A percentile compares a stretch with the other conserved stretches of the same genome.
These are phyloP conservation scores for Ambrosiella beaveri DNA, from an alignment of 2,329 filamentous ascomycete species.

Conservation along the genomic window DNA sequence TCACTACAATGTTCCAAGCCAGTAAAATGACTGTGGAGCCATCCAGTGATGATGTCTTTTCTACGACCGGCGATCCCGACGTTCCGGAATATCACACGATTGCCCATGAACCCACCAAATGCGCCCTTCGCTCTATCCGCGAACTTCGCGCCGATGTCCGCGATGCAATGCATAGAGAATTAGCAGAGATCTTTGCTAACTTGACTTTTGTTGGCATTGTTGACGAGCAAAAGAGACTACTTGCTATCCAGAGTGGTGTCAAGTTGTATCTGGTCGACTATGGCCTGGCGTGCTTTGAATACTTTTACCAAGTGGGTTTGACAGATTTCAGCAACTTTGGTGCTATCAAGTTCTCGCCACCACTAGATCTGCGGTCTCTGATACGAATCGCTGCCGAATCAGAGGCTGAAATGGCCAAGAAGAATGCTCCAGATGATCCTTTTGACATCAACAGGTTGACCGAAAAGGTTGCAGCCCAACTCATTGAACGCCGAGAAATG, in stretches of 20 bases:
- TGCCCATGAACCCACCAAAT: slow-evolving; percentile 51
- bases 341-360: slow-evolving; percentile 58
- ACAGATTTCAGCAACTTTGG: slow-evolving; percentile 96
- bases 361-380: slow-evolving; percentile 53
- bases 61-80: slow-evolving; percentile 29
- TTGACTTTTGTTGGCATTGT: slow-evolving; percentile 91
- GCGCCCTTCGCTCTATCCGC: slow-evolving; percentile 69
- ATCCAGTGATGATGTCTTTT: slow-evolving; percentile 19
- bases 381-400: slow-evolving; percentile 55
- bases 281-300: slow-evolving; percentile 68
- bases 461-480: slow-evolving; percentile 44
- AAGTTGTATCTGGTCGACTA: slow-evolving; percentile 91
- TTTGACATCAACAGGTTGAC: slow-evolving; percentile 29
- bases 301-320: slow-evolving; percentile 87
- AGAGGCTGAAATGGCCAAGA: slow-evolving; percentile 35
- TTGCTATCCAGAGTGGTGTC: slow-evolving; percentile 83
- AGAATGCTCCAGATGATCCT: slow-evolving; percentile 38
- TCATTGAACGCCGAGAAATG: slow-evolving; percentile 69
- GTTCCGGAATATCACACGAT: slow-evolving; percentile 47
- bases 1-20: slow-evolving; percentile 83
- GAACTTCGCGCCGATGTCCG: slow-evolving; percentile 67
- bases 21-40: slow-evolving; percentile 7
- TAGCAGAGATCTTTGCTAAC: slow-evolving; percentile 72
- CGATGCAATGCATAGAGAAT: slow-evolving; percentile 61
- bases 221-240: slow-evolving; percentile 69